Evolutionary conservation across 2,329 filamentous ascomycete genomes (phyloP), one percentile per base, ranked within the genome.

Genomic region (Ambrosiella xylebori): DNA sequence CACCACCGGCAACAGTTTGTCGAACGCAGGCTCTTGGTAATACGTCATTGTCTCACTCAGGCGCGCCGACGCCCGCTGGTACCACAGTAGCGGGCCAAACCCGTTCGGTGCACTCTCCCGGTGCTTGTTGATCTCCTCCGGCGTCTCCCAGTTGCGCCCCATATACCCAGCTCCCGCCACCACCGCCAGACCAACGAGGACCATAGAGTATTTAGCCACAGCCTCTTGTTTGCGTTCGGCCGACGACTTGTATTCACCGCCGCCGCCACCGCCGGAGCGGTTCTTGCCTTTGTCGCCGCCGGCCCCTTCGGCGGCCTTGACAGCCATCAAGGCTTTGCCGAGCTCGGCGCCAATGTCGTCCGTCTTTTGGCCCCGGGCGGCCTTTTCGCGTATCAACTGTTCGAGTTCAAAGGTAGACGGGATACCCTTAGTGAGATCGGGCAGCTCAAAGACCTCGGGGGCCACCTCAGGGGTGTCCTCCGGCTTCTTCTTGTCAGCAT

Each of bases 1-100:
- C 45, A 82, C 77, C 63, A 91, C 85, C 6, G 88, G 93, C 17
- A 98, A 77, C 60, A 98, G 78, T 75, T 96, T 96, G 59, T 88
- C 83, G 70, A 97, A 97, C 7, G 90, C 85, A 2, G 93, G 93
- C 66, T 97, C 91, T 64, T 91, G 91, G 74, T 97, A 98, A 75
- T 97, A 97, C 64, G 83, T 86, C 61, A 93, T 77, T 59, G 88
- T 81, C 63, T 87, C 84, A 61, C 76, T 77, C 64, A 88, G 75
- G 57, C 93, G 84, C 57, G 89, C 84, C 65, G 77, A 82, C 56
- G 84, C 82, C 61, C 93, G 86, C 65, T 82, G 81, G 76, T 86
- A 97, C 80, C 93, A 93, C 37, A 86, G 74, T 1, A 72, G 74
- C 1, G 85, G 69, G 2, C 78, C 76, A 86, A 88, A 95, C 61